Conservation (phyloP, 2,329 filamentous ascomycete genomes). For the Helotiales sp. region DNA sequence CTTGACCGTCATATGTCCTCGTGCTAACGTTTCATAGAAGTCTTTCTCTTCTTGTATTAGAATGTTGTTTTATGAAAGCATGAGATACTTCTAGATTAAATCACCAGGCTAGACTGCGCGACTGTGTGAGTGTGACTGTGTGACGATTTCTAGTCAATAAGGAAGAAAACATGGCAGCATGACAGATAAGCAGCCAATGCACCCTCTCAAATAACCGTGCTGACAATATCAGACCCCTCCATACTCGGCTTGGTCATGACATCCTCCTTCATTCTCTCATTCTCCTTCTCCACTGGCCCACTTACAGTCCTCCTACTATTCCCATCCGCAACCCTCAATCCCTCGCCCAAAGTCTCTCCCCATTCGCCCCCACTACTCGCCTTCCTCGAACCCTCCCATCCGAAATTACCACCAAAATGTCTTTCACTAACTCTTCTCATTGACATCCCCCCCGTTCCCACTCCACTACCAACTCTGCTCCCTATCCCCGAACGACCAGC, state of each 20-base stretch:
- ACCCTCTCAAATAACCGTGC: not conserved
- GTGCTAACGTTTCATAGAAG: not conserved
- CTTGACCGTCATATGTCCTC: not conserved
- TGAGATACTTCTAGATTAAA: not conserved
- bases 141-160: not conserved
- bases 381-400: not conserved
- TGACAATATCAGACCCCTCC: not conserved
- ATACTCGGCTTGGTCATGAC: not conserved
- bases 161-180: not conserved
- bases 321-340: not conserved
- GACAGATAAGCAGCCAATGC: not conserved
- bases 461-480: not conserved
- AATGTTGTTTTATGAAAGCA: not conserved
- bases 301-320: not conserved
- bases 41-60: not conserved
- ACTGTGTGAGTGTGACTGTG: not conserved
- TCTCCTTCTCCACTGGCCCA: not conserved
- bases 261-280: not conserved
- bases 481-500: slow-evolving; percentile 31
- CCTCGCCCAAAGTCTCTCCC: not conserved
- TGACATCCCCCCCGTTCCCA: not conserved
- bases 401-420: not conserved
- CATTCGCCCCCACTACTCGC: not conserved
- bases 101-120: not conserved
- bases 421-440: not conserved